Conservation (phyloP, 352 stramenopile species). For the Globisporangium middletonii region DNA sequence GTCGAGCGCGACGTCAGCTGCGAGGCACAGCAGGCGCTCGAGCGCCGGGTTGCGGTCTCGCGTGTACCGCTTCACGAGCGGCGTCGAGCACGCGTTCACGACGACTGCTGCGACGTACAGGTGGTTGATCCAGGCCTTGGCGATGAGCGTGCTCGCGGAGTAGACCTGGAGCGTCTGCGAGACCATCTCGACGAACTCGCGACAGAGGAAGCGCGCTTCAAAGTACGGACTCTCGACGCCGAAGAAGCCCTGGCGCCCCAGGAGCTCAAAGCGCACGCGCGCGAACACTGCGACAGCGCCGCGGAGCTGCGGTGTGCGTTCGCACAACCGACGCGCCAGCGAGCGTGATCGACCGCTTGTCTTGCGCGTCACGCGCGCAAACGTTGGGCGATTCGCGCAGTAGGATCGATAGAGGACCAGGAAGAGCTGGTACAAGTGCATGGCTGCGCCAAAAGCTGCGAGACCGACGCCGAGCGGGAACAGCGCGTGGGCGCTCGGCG, state of each 20-base stretch:
- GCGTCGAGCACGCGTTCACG: constrained; percentile 22
- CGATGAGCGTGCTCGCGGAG: constrained; percentile 11
- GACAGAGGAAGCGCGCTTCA: constrained; percentile 13
- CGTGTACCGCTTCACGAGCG: constrained; percentile 16
- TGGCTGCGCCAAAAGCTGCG: background rate
- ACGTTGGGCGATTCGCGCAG: background rate
- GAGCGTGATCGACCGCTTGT: no score
- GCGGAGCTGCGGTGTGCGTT: background rate
- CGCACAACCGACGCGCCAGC: no score
- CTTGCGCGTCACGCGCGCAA: background rate
- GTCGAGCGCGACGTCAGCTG: constrained; percentile 15
- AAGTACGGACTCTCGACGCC: constrained; percentile 15
- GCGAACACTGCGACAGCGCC: background rate
- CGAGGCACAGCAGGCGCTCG: constrained; percentile 15
- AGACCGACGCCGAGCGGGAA: constrained; percentile 1
- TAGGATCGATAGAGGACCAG: constrained; percentile 4
- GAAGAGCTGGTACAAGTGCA: constrained; percentile 9
- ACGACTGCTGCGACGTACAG: constrained; percentile 15
- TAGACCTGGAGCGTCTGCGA: constrained; percentile 20
- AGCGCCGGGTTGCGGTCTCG: constrained; percentile 9
- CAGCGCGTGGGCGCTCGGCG: background rate
- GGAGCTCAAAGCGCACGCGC: background rate
- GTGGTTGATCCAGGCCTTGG: constrained; percentile 17
- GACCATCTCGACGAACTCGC: constrained; percentile 17
- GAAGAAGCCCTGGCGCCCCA: constrained; percentile 5